Conservation (phyloP, 176 grass and related monocot genomes). For the Ensete ventricosum region DNA sequence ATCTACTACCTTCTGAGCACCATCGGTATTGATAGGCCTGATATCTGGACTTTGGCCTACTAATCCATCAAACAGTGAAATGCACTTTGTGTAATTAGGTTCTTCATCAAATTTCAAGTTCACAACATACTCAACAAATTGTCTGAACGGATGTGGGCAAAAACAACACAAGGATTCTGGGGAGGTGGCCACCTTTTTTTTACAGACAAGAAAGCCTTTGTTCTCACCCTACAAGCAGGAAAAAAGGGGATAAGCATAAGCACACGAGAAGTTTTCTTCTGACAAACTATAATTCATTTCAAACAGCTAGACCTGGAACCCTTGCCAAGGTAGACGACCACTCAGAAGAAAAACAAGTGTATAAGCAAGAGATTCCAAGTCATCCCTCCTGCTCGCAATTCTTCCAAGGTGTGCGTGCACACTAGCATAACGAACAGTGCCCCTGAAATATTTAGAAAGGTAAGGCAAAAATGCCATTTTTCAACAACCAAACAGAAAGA, state of each 20-base stretch:
- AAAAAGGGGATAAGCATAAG: neutral
- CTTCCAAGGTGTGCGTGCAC: constrained; percentile 85
- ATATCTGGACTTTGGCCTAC: constrained; percentile 89
- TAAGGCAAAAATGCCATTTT: neutral
- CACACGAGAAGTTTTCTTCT: neutral
- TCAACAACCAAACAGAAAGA: constrained; percentile 13
- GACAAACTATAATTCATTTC: neutral
- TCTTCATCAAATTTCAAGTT: constrained; percentile 92
- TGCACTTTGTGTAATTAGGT: constrained; percentile 84
- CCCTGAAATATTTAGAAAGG: constrained; percentile 26
- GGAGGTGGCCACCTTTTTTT: constrained; percentile 95
- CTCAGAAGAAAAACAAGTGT: constrained; percentile 94
- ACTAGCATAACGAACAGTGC: constrained; percentile 89
- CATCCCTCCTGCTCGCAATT: constrained; percentile 90
- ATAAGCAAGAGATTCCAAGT: constrained; percentile 89
- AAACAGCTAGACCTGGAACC: constrained; percentile 62
- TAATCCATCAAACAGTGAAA: constrained; percentile 93
- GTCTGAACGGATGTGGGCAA: constrained; percentile 74
- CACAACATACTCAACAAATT: constrained; percentile 83
- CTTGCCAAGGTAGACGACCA: constrained; percentile 89
- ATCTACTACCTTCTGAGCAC: constrained; percentile 81
- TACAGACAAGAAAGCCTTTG: constrained; percentile 93
- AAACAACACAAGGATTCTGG: constrained; percentile 75
- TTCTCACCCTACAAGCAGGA: constrained; percentile 69
- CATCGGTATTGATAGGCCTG: constrained; percentile 91